Evolutionary conservation across 192 early-diverging fungal species (phyloP), one percentile per base, ranked within the genome.

Genomic region (Linnemannia exigua): DNA sequence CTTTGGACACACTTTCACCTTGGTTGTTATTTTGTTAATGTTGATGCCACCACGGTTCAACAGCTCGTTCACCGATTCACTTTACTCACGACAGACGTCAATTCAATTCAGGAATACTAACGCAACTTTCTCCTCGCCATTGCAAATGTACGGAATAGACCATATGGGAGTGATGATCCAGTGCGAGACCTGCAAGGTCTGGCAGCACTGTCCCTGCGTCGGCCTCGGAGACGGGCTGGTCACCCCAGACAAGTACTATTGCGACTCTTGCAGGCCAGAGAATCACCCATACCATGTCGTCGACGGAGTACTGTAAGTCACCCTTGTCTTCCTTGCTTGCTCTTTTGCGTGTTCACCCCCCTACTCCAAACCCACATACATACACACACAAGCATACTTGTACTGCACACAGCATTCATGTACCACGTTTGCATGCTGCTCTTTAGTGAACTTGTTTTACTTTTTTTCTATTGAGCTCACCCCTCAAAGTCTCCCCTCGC

Each of bases 181-280:
- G 87, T 98, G 97, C 89, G 97, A 98, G 79, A 91, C 92, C 11
- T 98, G 97, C 89, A 90, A 94, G 68, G 95, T 97, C 7, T 98
- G 97, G 97, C 97, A 98, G 87, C 97, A 98, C 82, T 95, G 95
- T 70, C 92, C 95, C n/a, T 98, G 97, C 88, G 94, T 98, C 83
- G 94, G 95, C 70, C 84, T 98, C 69, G 91, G 91, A 72, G 88
- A 91, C 83, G 92, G 93, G 70, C 89, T 93, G 61, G 93, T 95
- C 31, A 93, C 96, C 51, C 96, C 96, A 17, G 96, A 97, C 75
- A 92, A 97, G 75, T 98, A 98, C 88, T 98, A 95, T 70, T 98
- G 97, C 89, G 97, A 98, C 74, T 92, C 93, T 54, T 98, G 97
- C 87, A 91, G 90, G 16, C 97, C 97, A n/a, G 90, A 93, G 70